A percentile compares a stretch with the other conserved stretches of the same genome.
phyloP scores from a whole-genome alignment of 2,329 filamentous ascomycete genomes.

The Sphaerulina populicola region DNA sequence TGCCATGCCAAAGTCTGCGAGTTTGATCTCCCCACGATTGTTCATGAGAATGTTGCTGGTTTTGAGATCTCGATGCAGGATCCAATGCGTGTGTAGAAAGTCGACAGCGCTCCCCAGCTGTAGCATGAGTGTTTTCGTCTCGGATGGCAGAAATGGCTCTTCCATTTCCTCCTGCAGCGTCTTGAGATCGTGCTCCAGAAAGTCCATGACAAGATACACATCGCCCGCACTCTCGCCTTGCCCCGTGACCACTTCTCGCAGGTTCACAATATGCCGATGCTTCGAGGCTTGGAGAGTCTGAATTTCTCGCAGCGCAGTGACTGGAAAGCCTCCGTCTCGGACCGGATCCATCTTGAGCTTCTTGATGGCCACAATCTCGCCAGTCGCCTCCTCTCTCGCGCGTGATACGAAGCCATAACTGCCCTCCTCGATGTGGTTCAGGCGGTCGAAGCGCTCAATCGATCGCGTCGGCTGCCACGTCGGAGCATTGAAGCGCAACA shows the following conservation, averaged over 20 bases:
- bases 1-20: conserved; percentile 98
- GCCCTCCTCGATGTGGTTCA: conserved; percentile 97
- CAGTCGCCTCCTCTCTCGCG: conserved; percentile 64
- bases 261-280: conserved; percentile 72
- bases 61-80: conserved; percentile 83
- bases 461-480: conserved; percentile 65
- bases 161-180: conserved; percentile 88
- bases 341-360: conserved; percentile 78
- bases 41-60: conserved; percentile 90
- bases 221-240: conserved; percentile 37
- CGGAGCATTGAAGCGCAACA: conserved; percentile 63
- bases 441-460: conserved; percentile 78
- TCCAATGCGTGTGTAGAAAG: conserved; percentile 83
- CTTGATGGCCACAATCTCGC: conserved; percentile 82
- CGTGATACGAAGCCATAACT: conserved; percentile 92
- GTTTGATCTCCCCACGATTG: conserved; percentile 88
- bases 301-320: conserved; percentile 89
- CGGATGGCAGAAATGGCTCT: conserved; percentile 84
- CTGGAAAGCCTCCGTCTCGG: conserved; percentile 69
- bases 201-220: conserved; percentile 93
- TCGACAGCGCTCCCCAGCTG: conserved; percentile 73
- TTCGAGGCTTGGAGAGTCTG: conserved; percentile 74
- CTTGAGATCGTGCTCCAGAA: conserved; percentile 94
- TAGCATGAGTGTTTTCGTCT: conserved; percentile 79
- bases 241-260: conserved; percentile 66